Conservation (phyloP, 2,329 filamentous ascomycete genomes). For the Aschersonia sp. region DNA sequence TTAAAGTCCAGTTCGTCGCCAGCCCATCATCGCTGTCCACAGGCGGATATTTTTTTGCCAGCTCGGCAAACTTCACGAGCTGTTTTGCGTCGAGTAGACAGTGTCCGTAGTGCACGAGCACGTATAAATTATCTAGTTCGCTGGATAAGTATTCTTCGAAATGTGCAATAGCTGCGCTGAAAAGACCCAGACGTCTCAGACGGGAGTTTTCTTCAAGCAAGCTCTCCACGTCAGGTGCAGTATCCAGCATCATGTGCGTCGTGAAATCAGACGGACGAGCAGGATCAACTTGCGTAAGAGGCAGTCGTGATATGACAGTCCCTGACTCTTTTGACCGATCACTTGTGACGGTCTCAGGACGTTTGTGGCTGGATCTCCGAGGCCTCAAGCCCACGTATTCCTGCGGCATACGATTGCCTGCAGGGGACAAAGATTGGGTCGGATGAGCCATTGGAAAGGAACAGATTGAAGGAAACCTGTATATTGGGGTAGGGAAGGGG, state of each 20-base stretch:
- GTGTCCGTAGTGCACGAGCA: constrained; percentile 1
- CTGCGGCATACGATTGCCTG: no score
- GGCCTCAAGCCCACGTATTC: no score
- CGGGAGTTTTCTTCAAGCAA: not conserved
- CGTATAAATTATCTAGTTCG: constrained; percentile 1
- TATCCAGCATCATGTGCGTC: constrained; percentile 1
- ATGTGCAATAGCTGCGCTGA: not conserved
- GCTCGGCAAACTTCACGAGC: not conserved
- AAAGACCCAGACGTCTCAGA: constrained; percentile 1
- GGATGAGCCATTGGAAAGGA: no score
- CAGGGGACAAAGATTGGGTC: no score
- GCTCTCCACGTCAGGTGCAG: not conserved
- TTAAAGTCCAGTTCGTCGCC: not conserved
- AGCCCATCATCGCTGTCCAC: not conserved
- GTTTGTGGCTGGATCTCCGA: not conserved
- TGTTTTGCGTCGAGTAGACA: constrained; percentile 1
- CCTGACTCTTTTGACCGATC: not conserved
- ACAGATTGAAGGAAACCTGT: no score
- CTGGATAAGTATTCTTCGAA: not conserved
- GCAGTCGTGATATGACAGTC: not conserved
- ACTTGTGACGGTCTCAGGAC: not conserved
- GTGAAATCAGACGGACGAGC: constrained; percentile 1
- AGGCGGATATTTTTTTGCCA: constrained; percentile 1
- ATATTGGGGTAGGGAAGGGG: no score
- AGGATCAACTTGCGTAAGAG: not conserved